Percentiles rank a stretch among this genome's conserved stretches.
phyloP scores from a whole-genome alignment of 305 asterid genomes.

The Rubia tinctorum region DNA sequence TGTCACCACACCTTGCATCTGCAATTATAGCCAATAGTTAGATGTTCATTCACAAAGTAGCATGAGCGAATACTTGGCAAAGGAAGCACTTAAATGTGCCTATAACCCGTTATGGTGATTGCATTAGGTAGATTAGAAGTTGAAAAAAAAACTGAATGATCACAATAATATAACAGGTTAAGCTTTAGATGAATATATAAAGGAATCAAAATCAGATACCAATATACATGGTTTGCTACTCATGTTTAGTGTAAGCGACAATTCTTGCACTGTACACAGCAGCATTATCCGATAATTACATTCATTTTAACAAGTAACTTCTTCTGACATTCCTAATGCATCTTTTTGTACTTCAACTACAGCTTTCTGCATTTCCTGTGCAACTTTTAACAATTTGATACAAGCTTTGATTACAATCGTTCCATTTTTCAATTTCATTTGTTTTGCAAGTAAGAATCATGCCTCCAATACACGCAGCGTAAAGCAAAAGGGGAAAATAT shows the following conservation, averaged over 20 bases:
- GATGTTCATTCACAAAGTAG: neutral
- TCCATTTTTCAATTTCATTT: neutral
- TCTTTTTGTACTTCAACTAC: neutral
- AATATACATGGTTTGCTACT: neutral
- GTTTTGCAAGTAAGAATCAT: neutral
- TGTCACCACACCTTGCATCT: constrained; percentile 93
- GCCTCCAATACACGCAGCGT: neutral
- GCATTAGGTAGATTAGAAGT: neutral
- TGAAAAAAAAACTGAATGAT: neutral
- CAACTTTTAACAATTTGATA: neutral
- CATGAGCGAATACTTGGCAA: neutral
- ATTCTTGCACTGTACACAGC: neutral
- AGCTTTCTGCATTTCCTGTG: neutral
- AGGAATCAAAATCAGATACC: neutral
- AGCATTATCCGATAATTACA: neutral
- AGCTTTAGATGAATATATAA: neutral
- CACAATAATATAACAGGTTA: neutral
- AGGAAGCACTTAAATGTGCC: neutral
- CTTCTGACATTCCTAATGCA: neutral
- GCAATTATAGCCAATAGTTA: constrained; percentile 16
- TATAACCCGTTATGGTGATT: neutral
- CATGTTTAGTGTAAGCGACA: neutral
- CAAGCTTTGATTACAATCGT: neutral
- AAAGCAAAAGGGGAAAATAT: neutral
- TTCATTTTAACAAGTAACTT: neutral